Conservation (phyloP, 2,329 filamentous ascomycete genomes). For the Pseudogymnoascus sp. region DNA sequence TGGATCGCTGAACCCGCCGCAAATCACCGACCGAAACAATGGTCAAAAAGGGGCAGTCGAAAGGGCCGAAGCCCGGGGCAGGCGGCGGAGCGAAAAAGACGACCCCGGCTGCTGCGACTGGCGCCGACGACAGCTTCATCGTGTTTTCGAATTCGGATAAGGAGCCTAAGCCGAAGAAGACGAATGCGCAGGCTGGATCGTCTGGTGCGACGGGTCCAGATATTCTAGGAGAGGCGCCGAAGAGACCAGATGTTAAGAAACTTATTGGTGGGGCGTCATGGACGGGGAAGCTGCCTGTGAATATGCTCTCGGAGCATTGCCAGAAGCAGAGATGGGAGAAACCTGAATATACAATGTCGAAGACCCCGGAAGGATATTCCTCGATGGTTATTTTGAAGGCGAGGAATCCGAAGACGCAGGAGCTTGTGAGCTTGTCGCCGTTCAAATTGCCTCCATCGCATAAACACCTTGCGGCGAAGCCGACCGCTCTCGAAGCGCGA, state of each 20-base stretch:
- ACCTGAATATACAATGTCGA: constrained; percentile 79
- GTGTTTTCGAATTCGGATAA: constrained; percentile 52
- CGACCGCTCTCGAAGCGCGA: constrained; percentile 79
- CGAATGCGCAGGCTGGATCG: constrained; percentile 14
- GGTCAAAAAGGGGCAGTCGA: constrained; percentile 29
- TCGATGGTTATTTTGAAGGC: constrained; percentile 72
- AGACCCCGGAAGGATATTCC: constrained; percentile 64
- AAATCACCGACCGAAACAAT: constrained; percentile 19
- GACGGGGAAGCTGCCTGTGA: constrained; percentile 95
- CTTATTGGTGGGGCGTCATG: constrained; percentile 91
- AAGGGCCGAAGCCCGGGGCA: constrained; percentile 25
- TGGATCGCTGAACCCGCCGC: constrained; percentile 5
- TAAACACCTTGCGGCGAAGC: constrained; percentile 65
- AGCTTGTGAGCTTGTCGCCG: constrained; percentile 65
- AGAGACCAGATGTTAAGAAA: constrained; percentile 58
- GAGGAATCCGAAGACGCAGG: constrained; percentile 73
- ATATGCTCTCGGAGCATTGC: constrained; percentile 86
- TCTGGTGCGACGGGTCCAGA: constrained; percentile 21
- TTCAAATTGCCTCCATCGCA: constrained; percentile 73
- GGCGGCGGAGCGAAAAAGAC: constrained; percentile 24
- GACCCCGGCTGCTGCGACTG: constrained; percentile 19
- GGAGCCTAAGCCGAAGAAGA: constrained; percentile 31
- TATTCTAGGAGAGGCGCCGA: constrained; percentile 24
- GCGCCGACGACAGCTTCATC: constrained; percentile 44
- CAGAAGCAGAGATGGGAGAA: constrained; percentile 94